Conservation (phyloP, 2,329 filamentous ascomycete species). For the Pseudogymnoascus verrucosus region DNA sequence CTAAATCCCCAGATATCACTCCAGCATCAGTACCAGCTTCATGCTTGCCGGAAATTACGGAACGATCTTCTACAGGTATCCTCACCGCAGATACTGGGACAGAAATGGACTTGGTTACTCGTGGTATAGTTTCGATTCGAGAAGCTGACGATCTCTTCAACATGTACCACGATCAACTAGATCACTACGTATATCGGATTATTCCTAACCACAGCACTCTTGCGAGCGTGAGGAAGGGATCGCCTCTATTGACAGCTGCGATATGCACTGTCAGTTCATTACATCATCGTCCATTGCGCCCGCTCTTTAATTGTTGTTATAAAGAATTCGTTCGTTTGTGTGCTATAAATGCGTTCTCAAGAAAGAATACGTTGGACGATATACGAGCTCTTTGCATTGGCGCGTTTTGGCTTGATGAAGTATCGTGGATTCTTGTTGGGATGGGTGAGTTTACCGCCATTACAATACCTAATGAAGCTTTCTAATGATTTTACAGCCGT, state of each 20-base stretch:
- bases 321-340: slow-evolving; percentile 13
- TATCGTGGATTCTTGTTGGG: slow-evolving; percentile 19
- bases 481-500: slow-evolving; percentile 47
- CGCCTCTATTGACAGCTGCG: slow-evolving; percentile 27
- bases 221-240: slow-evolving; percentile 23
- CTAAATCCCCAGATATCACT: not conserved
- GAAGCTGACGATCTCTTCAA: slow-evolving; percentile 25
- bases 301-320: slow-evolving; percentile 13
- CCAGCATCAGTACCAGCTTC: not conserved
- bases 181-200: slow-evolving; percentile 28
- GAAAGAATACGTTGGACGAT: slow-evolving; percentile 21
- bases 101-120: slow-evolving; percentile 22
- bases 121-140: slow-evolving; percentile 22
- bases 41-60: not conserved
- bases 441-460: slow-evolving; percentile 14
- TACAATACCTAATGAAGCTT: slow-evolving; percentile 31
- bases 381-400: slow-evolving; percentile 30
- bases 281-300: slow-evolving; percentile 12
- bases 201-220: slow-evolving; percentile 24
- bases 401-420: slow-evolving; percentile 31
- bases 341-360: slow-evolving; percentile 11
- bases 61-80: not conserved
- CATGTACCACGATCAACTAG: slow-evolving; percentile 27
- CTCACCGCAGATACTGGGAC: not conserved
- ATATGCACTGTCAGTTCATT: slow-evolving; percentile 29